Base-by-base conservation (phyloP, 129 eudicot species). In the Oenanthe sinensis region DNA sequence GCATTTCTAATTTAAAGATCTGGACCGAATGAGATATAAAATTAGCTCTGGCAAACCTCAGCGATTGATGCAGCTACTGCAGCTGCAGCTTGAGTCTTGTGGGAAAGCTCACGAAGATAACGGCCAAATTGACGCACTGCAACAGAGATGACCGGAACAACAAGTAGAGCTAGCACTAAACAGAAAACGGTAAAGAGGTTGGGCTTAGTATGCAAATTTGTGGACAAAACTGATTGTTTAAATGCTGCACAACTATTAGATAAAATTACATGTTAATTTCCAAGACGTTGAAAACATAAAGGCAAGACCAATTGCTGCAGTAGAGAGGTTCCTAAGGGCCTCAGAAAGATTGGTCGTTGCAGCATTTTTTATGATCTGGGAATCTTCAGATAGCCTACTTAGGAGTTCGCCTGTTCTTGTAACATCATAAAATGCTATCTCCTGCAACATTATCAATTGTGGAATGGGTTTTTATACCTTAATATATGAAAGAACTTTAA, bases 31-130 rank as follows among this genome's bases (percentile, higher is more conserved):
- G 69, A 75, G 46, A 46, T 72, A 9, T 6, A 17, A 45, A 43
- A 30, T 5, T 77, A 45, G 50, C 39, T 37, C 20, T 7, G 8
- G 79, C 82, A 81, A 78, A 93, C 98, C 97, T 94, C 98, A 47
- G 98, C 98, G 75, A 94, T 94, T 39, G 98, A 94, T 37, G 93
- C 86, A 81, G 98, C 92, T 69, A 87, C 93, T 36, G 98, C 98
- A 73, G 98, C 97, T 68, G 98, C 98, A 72, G 97, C 93, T 87
- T 94, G 97, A 68, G 98, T 94, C 82, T 84, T 87, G 87, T 94
- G 96, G 50, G 98, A 91, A 75, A 94, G 93, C 80, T 94, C 97
- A 33, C 97, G 91, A 80, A 94, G 88, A 79, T 83, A 94, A 55
- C 96, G 96, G 42, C 98, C 98, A 82, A 94, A 93, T 82, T 88